Evolutionary conservation across 768 basidiomycete genomes (phyloP).

Genomic region (Boletus patriciae): DNA sequence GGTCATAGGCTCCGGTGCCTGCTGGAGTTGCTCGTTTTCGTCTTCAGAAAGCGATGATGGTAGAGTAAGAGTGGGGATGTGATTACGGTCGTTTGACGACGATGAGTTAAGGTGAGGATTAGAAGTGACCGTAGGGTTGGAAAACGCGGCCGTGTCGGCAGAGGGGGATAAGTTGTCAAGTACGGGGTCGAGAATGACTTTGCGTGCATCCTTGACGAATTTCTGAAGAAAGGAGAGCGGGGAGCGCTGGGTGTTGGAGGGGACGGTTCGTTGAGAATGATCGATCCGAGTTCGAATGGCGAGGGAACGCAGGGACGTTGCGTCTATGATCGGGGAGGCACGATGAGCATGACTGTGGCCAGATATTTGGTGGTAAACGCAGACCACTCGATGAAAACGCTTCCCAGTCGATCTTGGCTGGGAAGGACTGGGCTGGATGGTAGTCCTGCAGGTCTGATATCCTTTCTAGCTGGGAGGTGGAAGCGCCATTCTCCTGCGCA

Average conservation of each 20-base stretch:
- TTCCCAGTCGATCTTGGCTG: conserved; percentile 61
- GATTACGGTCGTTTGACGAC: conserved; percentile 26
- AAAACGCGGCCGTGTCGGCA: conserved; percentile 16
- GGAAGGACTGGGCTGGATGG: conserved; percentile 39
- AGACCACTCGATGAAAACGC: conserved; percentile 57
- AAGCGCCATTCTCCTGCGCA: conserved; percentile 11
- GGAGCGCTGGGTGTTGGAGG: conserved; percentile 42
- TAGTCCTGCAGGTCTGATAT: conserved; percentile 49
- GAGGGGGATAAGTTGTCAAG: conserved; percentile 25
- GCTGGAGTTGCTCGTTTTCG: conserved; percentile 24
- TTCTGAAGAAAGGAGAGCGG: conserved; percentile 55
- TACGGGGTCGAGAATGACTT: conserved; percentile 49
- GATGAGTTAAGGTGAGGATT: conserved; percentile 25
- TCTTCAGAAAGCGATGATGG: conserved; percentile 36
- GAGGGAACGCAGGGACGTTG: conserved; percentile 51
- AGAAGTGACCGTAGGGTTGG: conserved; percentile 30
- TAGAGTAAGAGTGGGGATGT: conserved; percentile 18
- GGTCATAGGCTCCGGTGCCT: conserved; percentile 13
- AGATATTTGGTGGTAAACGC: conserved; percentile 12
- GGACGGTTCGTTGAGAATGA: conserved; percentile 39
- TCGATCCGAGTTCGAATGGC: conserved; percentile 40
- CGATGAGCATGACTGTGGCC: conserved; percentile 8
- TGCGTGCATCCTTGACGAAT: conserved; percentile 54
- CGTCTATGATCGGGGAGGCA: conserved; percentile 41
- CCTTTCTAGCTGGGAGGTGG: conserved; percentile 33